Evolutionary conservation across 768 basidiomycete species (phyloP), one percentile per base, ranked within the genome.

Genomic region (Pisolithus marmoratus): DNA sequence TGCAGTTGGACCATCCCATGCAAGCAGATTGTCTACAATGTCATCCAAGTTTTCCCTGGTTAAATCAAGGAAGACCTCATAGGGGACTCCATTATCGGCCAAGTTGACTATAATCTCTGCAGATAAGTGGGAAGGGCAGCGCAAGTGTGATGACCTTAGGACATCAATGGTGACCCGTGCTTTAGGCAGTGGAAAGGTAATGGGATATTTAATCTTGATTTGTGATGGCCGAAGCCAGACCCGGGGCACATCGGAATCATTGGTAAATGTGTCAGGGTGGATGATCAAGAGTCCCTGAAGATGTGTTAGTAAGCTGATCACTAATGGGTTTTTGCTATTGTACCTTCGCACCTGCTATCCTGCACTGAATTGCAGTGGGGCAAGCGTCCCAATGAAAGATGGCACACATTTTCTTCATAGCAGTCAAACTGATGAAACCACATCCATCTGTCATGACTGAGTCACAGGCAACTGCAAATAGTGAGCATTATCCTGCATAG

Each of bases 31-130:
- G 11, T 68, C 57, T 11, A 78, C 66, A 8, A 75, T 51, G 26
- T 65, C 65, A 31, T 61, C 53, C 1, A 79, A 57, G 19, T 66
- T 65, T 36, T 65, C 41, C 52, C 68, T 66, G 31, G 79, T 54
- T 2, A 82, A 55, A 0, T 70, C 47, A 5, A 66, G 45, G 54
- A 85, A 81, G 5, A 73, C 62, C 0, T 41, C 4, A 24, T 63
- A 52, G 6, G 75, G 72, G 3, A 87, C 84, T 0, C 80, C 80
- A 57, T 86, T 86, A 51, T 85, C 83, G 0, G 78, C 72, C 6
- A 86, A 69, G 60, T 85, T 85, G 46, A 84, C 76, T 36, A 85
- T 79, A 0, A 74, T 78, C 56, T 87, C 83, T 1, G 72, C 65
- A 1, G 82, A 78, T 5, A 86, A 67, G 7, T 71, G 68, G 5